phyloP scores from a whole-genome alignment of 192 early-diverging fungal species.

The Backusella parvicylindrica region DNA sequence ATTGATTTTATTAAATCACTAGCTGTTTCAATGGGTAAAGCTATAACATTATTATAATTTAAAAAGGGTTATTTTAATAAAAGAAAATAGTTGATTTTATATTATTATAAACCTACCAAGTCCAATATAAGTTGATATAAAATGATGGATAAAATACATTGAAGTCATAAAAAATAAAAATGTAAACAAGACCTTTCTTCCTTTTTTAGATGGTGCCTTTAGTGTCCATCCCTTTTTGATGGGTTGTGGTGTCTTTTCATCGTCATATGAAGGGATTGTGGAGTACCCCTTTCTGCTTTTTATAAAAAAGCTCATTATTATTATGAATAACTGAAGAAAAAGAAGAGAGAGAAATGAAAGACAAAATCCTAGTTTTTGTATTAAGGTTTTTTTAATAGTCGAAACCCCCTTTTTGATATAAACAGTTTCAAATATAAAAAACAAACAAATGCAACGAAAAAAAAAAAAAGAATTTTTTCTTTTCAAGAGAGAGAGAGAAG shows the following conservation, averaged over 20 bases:
- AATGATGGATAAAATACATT: constrained; percentile 3
- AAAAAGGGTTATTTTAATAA: too few species aligned
- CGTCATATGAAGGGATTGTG: neutral
- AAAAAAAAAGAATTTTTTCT: neutral
- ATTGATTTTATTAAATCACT: constrained; percentile 36
- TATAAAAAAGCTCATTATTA: neutral
- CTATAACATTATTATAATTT: neutral
- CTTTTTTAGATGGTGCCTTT: neutral
- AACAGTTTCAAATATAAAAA: neutral
- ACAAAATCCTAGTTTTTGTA: neutral
- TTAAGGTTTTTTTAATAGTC: neutral
- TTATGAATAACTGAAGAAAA: neutral
- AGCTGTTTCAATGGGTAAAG: constrained; percentile 17
- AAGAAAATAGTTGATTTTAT: too few species aligned
- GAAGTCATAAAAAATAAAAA: constrained; percentile 1
- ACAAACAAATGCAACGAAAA: neutral
- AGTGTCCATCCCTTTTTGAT: neutral
- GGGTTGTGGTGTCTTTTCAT: neutral
- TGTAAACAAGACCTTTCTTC: neutral
- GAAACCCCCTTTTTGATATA: neutral
- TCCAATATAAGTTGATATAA: neutral
- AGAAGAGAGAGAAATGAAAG: neutral
- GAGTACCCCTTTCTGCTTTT: neutral
- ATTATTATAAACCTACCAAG: constrained; percentile 2
- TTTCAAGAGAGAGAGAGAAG: neutral